Evolutionary conservation across 495 filamentous ascomycete genomes (phyloP).

Genomic region (Penicillium lividum): DNA sequence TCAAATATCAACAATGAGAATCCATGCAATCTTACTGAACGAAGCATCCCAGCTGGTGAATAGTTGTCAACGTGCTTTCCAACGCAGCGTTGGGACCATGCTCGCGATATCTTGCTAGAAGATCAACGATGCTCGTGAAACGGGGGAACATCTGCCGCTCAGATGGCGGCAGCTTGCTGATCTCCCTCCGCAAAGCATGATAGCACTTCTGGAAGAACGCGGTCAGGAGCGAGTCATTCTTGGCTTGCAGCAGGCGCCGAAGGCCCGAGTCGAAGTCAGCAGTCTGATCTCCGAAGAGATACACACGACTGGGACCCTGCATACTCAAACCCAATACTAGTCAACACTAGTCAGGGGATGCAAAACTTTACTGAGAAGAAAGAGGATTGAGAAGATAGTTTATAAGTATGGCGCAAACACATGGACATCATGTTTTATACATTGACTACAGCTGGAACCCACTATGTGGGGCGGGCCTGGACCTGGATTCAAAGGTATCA

Average conservation of each 20-base stretch:
- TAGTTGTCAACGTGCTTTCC: conserved; percentile 67
- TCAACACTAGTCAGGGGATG: conserved; percentile 14
- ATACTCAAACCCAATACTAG: conserved; percentile 27
- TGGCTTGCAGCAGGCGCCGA: conserved; percentile 60
- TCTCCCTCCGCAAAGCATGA: conserved; percentile 63
- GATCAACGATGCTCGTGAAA: conserved; percentile 68
- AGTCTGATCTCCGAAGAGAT: conserved; percentile 79
- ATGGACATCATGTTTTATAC: conserved; percentile 29
- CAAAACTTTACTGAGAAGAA: conserved; percentile 18
- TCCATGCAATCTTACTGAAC: conserved; percentile 59
- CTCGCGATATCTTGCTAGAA: conserved; percentile 67
- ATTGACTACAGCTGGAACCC: neutral
- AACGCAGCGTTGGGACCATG: conserved; percentile 58
- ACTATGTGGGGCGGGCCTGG: conserved; percentile 10
- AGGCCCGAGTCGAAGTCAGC: conserved; percentile 69
- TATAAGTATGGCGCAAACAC: neutral
- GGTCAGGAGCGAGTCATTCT: conserved; percentile 63
- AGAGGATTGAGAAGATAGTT: conserved; percentile 7
- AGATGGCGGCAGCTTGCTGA: conserved; percentile 57
- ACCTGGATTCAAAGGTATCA: conserved; percentile 5
- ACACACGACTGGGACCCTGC: conserved; percentile 38
- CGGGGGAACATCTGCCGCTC: conserved; percentile 64
- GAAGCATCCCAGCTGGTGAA: conserved; percentile 72
- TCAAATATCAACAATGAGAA: neutral
- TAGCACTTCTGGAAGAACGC: conserved; percentile 65